Conservation (phyloP, 768 basidiomycete genomes). For the Termitomyces bulborhizus region DNA sequence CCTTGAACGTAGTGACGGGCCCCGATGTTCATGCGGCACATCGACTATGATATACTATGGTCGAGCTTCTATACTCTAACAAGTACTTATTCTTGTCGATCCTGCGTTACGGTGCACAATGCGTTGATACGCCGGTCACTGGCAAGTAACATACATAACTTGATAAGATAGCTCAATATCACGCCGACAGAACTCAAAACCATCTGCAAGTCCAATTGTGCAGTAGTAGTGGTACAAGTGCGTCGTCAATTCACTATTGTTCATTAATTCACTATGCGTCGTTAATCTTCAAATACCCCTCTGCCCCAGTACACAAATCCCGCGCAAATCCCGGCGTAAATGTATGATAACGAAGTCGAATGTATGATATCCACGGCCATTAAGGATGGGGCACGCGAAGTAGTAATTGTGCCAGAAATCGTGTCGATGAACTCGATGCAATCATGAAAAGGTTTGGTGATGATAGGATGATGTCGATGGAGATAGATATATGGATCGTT, state of each 20-base stretch:
- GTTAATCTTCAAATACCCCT: not conserved
- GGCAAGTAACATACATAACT: no score
- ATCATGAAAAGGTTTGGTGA: not conserved
- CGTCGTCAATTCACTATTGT: not conserved
- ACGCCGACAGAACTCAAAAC: not conserved
- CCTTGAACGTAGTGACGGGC: no score
- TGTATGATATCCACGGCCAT: conserved; percentile 5
- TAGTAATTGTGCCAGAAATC: not conserved
- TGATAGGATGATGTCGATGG: not conserved
- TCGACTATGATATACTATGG: no score
- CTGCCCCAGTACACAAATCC: not conserved
- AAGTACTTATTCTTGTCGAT: no score
- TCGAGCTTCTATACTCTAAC: no score
- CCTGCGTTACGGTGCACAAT: no score
- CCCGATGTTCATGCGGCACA: no score
- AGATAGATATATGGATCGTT: not conserved
- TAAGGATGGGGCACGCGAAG: not conserved
- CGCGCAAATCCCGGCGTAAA: not conserved
- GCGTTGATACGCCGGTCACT: no score
- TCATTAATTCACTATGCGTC: not conserved
- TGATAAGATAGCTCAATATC: no score
- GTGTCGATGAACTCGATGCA: not conserved
- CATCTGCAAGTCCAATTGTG: conserved; percentile 6
- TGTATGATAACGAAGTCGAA: not conserved
- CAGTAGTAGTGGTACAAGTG: conserved; percentile 6